Evolutionary conservation across 371 early-diverging fungal species (phyloP).

Genomic region (Capillidium heterosporum): DNA sequence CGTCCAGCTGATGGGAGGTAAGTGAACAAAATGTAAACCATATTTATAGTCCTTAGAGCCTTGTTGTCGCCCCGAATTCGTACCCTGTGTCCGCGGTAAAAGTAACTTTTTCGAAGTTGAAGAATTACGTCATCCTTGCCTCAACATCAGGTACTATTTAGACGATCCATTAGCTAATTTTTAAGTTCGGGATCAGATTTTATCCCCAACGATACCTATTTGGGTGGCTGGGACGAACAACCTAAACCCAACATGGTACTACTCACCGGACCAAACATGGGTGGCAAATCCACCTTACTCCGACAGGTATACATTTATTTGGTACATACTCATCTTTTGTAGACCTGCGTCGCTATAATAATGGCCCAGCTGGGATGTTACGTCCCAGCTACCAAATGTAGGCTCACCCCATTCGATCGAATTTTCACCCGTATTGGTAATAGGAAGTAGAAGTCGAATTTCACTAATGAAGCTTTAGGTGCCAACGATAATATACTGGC

Average conservation of each 20-base stretch:
- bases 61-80: constrained; percentile 63
- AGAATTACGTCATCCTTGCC: constrained; percentile 76
- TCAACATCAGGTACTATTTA: constrained; percentile 12
- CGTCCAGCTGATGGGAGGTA: constrained; percentile 34
- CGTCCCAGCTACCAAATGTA: constrained; percentile 73
- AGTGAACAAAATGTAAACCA: background rate
- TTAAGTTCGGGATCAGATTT: constrained; percentile 44
- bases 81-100: constrained; percentile 17
- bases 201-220: constrained; percentile 80
- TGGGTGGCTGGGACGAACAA: constrained; percentile 36
- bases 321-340: constrained; percentile 1
- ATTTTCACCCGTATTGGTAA: constrained; percentile 85
- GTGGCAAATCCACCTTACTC: constrained; percentile 91
- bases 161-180: background rate
- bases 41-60: constrained; percentile 18
- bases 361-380: constrained; percentile 97
- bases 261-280: constrained; percentile 96
- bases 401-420: constrained; percentile 80
- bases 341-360: constrained; percentile 90
- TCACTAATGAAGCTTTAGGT: constrained; percentile 16
- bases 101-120: constrained; percentile 48
- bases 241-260: constrained; percentile 61
- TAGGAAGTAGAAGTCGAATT: background rate
- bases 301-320: constrained; percentile 38
- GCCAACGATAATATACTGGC: constrained; percentile 94